Evolutionary conservation across 495 filamentous ascomycete species (phyloP), one percentile per base, ranked within the genome.

Genomic region (Trichoderma gamsii): DNA sequence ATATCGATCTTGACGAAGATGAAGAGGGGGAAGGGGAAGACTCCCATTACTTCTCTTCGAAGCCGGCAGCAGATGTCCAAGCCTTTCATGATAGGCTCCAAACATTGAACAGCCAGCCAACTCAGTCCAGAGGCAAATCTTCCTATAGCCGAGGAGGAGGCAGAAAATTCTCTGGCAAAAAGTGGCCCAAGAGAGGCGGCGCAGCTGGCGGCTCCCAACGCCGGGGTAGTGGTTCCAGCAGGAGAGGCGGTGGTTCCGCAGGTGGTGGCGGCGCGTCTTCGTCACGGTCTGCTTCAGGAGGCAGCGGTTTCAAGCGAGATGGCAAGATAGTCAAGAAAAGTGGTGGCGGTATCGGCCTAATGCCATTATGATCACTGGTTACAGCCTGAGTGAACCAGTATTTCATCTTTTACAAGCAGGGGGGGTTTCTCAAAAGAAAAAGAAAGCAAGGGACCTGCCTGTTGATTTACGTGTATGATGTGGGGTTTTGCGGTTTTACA

Each of bases 1-100:
- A 90, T 63, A 82, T 84, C 51, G 88, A 90, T 44, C 82, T 85
- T 32, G 81, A 82, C 44, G 81, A 83, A 52, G 78, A 79, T 29
- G 77, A 78, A 11, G 79, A 83, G 13, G 25, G 25, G 2, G 25
- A 3, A 5, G 11, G 76, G 79, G 18, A 78, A 76, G 11, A 75
- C 29, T 76, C 76, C 11, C 70, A 78, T 9, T 88, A 84, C 69
- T 88, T 87, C 63, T 70, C 64, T 29, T 29, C 41, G 3, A 43
- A 66, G 11, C 41, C 38, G 52, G 4, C 41, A 1, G 44, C 76
- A 1, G 73, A 75, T 6, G 74, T 72, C 3, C 70, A 75, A 51
- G 71, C 75, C 49, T 77, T 76, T 63, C 77, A 74, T 67, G 72
- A 70, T 18, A 69, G 70, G 69, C 65, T 71, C 66, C 69, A 72